Conservation (phyloP, 768 basidiomycete species). For the Panus rudis region DNA sequence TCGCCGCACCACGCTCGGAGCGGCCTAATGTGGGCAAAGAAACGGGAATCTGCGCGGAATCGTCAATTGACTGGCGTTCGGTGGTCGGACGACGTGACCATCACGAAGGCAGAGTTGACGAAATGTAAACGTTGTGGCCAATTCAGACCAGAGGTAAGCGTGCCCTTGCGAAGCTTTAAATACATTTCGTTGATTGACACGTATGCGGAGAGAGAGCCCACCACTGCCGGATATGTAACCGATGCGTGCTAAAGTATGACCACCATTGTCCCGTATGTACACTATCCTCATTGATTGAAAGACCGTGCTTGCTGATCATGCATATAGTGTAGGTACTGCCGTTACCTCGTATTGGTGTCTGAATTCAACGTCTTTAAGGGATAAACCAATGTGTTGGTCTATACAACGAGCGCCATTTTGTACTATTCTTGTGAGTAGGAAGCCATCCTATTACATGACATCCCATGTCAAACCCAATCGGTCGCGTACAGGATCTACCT, state of each 20-base stretch:
- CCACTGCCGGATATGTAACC: slow-evolving; percentile 88
- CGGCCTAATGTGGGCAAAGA: slow-evolving; percentile 53
- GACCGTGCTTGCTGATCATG: background rate
- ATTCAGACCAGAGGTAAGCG: slow-evolving; percentile 70
- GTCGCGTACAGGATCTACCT: slow-evolving; percentile 62
- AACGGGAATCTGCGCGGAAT: slow-evolving; percentile 21
- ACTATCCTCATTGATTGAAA: background rate
- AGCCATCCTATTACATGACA: background rate
- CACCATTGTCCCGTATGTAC: slow-evolving; percentile 85
- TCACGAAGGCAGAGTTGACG: slow-evolving; percentile 49
- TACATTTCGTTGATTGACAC: background rate
- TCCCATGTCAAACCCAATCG: background rate
- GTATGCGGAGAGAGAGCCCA: slow-evolving; percentile 63
- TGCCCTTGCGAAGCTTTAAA: background rate
- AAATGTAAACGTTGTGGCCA: slow-evolving; percentile 65
- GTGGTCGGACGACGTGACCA: slow-evolving; percentile 42
- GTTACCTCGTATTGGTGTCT: slow-evolving; percentile 3
- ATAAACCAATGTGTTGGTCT: slow-evolving; percentile 97
- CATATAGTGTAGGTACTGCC: no score
- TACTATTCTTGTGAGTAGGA: slow-evolving; percentile 89
- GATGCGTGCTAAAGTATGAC: slow-evolving; percentile 84
- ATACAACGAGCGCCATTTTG: slow-evolving; percentile 92
- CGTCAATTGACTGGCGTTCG: slow-evolving; percentile 34
- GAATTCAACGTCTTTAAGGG: slow-evolving; percentile 42
- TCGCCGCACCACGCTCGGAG: slow-evolving; percentile 34